These are phyloP conservation scores for Phytopythium sindhum DNA, from an alignment of 352 stramenopile genomes.

Conservation along the genomic window DNA sequence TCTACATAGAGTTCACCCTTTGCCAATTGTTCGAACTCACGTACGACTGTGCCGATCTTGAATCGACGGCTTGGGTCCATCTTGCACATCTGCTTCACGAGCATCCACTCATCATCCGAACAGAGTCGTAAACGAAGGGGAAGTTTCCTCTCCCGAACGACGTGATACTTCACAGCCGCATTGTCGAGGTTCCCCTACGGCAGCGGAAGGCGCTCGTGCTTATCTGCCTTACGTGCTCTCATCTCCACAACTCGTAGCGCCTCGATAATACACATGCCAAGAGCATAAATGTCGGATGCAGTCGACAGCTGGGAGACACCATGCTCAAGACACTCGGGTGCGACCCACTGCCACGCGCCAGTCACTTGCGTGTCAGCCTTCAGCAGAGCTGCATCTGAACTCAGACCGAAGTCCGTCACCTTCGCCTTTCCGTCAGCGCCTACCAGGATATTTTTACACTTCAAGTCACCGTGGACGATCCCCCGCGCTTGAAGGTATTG, in stretches of 20 bases:
- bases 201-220: too few relatives aligned
- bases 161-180: too few relatives aligned
- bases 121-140: background rate
- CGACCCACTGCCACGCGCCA: background rate
- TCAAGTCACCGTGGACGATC: constrained; percentile 68
- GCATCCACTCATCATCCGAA: background rate
- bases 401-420: constrained; percentile 5
- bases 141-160: too few relatives aligned
- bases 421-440: background rate
- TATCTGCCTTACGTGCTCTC: too few relatives aligned
- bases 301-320: too few relatives aligned
- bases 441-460: too few relatives aligned
- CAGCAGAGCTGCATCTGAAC: background rate
- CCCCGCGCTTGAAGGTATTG: constrained; percentile 35
- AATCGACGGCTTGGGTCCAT: background rate
- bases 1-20: too few relatives aligned
- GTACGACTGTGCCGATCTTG: background rate
- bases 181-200: too few relatives aligned
- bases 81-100: background rate
- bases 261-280: background rate
- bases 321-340: background rate
- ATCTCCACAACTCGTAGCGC: background rate
- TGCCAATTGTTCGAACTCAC: background rate
- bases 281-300: background rate
- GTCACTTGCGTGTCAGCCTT: background rate